A percentile compares a stretch with the other conserved stretches of the same genome.
Conservation (phyloP, 192 early-diverging fungal genomes). For the Phlyctochytrium bullatum region DNA sequence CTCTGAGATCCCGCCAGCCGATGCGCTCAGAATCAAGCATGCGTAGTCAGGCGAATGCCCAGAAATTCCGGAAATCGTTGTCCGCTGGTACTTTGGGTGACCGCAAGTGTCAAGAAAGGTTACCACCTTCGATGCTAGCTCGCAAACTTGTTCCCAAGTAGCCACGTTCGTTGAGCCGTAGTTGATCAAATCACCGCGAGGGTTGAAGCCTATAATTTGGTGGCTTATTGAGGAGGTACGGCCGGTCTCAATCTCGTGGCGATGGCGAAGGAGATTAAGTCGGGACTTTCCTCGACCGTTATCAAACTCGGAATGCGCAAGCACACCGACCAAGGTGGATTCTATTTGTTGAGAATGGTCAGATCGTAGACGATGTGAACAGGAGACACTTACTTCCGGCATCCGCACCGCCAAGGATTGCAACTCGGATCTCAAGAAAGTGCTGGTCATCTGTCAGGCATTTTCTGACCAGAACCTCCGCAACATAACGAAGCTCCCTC, state of each 20-base stretch:
- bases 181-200: slow-evolving; percentile 70
- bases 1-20: slow-evolving; percentile 58
- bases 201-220: slow-evolving; percentile 83
- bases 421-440: slow-evolving; percentile 78
- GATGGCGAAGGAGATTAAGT: slow-evolving; percentile 82
- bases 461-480: slow-evolving; percentile 73
- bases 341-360: too few species aligned
- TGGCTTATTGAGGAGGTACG: slow-evolving; percentile 84
- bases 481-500: slow-evolving; percentile 50
- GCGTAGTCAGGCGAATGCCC: slow-evolving; percentile 83
- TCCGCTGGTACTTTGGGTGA: slow-evolving; percentile 81
- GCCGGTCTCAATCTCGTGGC: slow-evolving; percentile 88
- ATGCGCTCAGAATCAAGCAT: slow-evolving; percentile 76
- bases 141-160: slow-evolving; percentile 84
- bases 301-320: slow-evolving; percentile 79
- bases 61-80: slow-evolving; percentile 82
- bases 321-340: slow-evolving; percentile 79
- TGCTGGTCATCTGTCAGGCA: slow-evolving; percentile 57
- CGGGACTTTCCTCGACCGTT: slow-evolving; percentile 83
- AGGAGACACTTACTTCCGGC: slow-evolving; percentile 56
- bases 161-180: slow-evolving; percentile 72
- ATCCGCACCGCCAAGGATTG: slow-evolving; percentile 77
- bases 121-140: slow-evolving; percentile 72
- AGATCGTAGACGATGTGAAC: neutral
- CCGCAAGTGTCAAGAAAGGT: slow-evolving; percentile 90